Percentiles rank a stretch among this genome's conserved stretches.
Evolutionary conservation across 768 basidiomycete species (phyloP).

Genomic region (Erythrobasidium yunnanense): DNA sequence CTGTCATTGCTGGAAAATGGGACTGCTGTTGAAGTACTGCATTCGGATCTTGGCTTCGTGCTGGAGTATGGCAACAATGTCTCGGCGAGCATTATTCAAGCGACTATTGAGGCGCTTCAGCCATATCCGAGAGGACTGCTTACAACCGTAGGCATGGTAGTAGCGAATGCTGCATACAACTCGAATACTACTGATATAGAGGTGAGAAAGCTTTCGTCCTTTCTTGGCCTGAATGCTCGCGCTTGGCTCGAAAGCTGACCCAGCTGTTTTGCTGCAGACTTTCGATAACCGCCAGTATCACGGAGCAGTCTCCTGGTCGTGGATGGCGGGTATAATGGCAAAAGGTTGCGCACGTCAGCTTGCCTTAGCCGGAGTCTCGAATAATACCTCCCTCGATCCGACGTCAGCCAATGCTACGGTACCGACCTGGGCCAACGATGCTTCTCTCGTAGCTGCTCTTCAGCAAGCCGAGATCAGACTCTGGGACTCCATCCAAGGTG

Average conservation of each 20-base stretch:
- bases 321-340: slow-evolving; percentile 48
- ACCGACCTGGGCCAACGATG: background rate
- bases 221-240: no score
- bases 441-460: slow-evolving; percentile 41
- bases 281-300: slow-evolving; percentile 43
- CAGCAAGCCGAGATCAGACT: slow-evolving; percentile 43
- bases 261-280: no score
- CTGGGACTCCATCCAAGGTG: slow-evolving; percentile 45
- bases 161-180: slow-evolving; percentile 48
- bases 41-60: slow-evolving; percentile 47
- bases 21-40: slow-evolving; percentile 44
- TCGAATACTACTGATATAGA: slow-evolving; percentile 45
- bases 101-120: slow-evolving; percentile 43
- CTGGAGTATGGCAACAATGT: slow-evolving; percentile 45
- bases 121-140: slow-evolving; percentile 47
- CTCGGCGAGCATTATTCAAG: slow-evolving; percentile 42
- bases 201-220: no score
- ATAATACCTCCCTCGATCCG: slow-evolving; percentile 35
- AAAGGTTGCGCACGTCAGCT: slow-evolving; percentile 45
- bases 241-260: no score
- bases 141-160: slow-evolving; percentile 48
- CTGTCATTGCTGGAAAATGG: slow-evolving; percentile 45
- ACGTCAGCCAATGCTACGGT: background rate
- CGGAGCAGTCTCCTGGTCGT: slow-evolving; percentile 44
- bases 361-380: slow-evolving; percentile 41